A percentile compares a stretch with the other conserved stretches of the same genome.
Conservation (phyloP, 345 rosid genomes). For the Populus simonii region DNA sequence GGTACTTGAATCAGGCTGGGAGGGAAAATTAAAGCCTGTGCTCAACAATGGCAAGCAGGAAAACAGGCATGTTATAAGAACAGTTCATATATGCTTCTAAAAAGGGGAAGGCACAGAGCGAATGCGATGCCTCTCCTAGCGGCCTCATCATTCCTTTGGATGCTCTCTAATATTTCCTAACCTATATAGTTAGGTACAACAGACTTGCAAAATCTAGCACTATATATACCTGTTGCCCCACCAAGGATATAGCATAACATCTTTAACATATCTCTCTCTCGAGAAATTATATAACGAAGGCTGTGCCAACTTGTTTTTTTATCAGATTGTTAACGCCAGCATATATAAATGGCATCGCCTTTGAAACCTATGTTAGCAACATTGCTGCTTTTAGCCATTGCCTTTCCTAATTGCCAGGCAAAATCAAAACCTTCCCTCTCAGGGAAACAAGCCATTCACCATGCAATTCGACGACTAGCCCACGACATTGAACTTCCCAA, state of each 20-base stretch:
- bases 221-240: constrained; percentile 4
- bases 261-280: too few relatives aligned
- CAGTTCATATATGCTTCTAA: background rate
- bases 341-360: background rate
- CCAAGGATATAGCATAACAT: background rate
- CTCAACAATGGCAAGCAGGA: background rate
- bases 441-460: constrained; percentile 10
- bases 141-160: background rate
- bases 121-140: background rate
- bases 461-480: constrained; percentile 9
- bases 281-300: background rate
- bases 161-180: background rate
- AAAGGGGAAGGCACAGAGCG: constrained; percentile 7
- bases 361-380: background rate
- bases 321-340: too few relatives aligned
- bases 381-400: constrained; percentile 16
- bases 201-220: background rate
- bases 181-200: background rate
- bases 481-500: background rate
- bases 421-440: too few relatives aligned
- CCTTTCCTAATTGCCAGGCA: constrained; percentile 9
- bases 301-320: background rate
- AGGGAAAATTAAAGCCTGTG: background rate
- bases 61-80: too few relatives aligned
- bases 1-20: background rate